Base-by-base conservation (phyloP, 164 flowering plant genomes). In the Malania oleifera region DNA sequence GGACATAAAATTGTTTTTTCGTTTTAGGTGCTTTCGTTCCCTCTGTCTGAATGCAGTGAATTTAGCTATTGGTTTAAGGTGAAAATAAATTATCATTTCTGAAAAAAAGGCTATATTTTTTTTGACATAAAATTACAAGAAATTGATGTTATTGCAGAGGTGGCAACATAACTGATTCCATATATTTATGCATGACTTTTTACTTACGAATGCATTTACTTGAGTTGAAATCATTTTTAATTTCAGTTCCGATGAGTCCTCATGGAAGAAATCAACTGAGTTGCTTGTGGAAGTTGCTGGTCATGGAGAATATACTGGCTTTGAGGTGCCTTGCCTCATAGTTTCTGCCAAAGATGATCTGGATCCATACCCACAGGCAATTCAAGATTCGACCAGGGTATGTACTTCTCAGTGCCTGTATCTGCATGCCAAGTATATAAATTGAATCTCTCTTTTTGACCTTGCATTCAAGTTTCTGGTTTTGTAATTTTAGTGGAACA, bases 321-420 rank as follows among this genome's bases (percentile, higher is more conserved):
- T 27, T 31, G 55, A 31, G 23, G 55, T 52, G 19, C 55, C 55
- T 14, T 52, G 37, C 37, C 55, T 52, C 27, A 20, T 52, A 5
- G 19, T 52, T 52, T 35, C 55, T 18, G 37, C 55, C 38, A 52
- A 52, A 52, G 55, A 52, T 18, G 55, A 52, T 28, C 8, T 52
- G 37, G 55, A 52, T 52, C 19, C 6, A 15, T 27, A 27, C 37
- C 55, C 55, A 7, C 13, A 4, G 25, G 55, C 55, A 17, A 28
- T 52, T 27, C 22, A 27, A 31, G 38, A 52, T 27, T 28, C 37
- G 13, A 52, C 55, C 3, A 27, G 55, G 55, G 55, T 52, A 31
- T 27, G 19, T 50, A 48, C 17, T 23, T 18, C 14, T 18, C 52
- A 7, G 11, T 18, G 13, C 5, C 52, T 44, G 4, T 0, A 25